Base-by-base conservation (phyloP, 192 early-diverging fungal species). In the Coemansia sp. region DNA sequence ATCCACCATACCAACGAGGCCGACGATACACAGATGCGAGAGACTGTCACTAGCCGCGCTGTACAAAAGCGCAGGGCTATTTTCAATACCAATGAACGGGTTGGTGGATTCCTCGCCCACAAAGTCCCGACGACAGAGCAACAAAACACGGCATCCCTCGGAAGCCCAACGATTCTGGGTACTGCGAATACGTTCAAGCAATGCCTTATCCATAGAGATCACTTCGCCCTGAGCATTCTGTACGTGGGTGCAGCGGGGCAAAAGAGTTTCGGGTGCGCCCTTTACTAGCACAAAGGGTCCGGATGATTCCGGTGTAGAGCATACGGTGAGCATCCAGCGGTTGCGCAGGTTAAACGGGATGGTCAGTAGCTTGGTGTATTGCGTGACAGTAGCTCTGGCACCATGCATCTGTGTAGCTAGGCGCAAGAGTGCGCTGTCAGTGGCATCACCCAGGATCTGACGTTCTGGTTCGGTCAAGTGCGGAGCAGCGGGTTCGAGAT, bases 371-470 rank as follows among this genome's bases (percentile, higher is more conserved):
- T n/a, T n/a, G 0, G 28, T 47, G 4, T 18, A 4, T 19, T 61
- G 53, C 39, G 80, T 57, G 37, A 67, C 60, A 29, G 58, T 45
- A 0, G 24, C 7, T 5, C 45, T 11, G 17, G 29, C n/a, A 5
- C 55, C 50, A 13, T 45, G 55, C 9, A 69, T 38, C 26, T 75
- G 36, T 24, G 51, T 59, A 0, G 82, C 81, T 60, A 89, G 90
- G 5, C 85, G 79, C 18, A 95, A 70, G 2, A 97, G 61, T 6
- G 89, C 91, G 33, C 77, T 72, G 58, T 95, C 94, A 5, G 92
- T 97, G 17, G 90, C 83, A 75, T 97, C 91, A 19, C 94, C 94
- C 25, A 75, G 59, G 38, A 85, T 65, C 8, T 37, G 68, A 23
- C 89, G 81, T 41, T 88, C 80, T 18, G 55, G 19, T 15, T 83